phyloP scores from a whole-genome alignment of 495 filamentous ascomycete species.

The Elasticomyces elasticus region DNA sequence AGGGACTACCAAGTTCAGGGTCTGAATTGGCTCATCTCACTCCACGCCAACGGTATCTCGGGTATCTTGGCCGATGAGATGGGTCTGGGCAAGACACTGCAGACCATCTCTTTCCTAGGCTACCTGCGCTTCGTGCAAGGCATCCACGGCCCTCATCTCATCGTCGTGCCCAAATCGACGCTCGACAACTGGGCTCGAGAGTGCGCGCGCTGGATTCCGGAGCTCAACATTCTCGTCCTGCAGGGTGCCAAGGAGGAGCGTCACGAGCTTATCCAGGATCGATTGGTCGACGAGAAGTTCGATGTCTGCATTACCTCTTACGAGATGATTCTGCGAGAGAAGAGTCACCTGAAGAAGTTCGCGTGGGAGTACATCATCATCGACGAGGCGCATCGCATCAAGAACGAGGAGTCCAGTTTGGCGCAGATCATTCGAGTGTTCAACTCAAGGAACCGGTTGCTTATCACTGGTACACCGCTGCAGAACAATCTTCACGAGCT shows the following conservation, averaged over 20 bases:
- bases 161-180: constrained; percentile 93
- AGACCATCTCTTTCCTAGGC: constrained; percentile 84
- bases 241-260: constrained; percentile 95
- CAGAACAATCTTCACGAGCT: constrained; percentile 99
- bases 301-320: constrained; percentile 94
- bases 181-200: constrained; percentile 98
- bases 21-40: constrained; percentile 94
- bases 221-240: constrained; percentile 85
- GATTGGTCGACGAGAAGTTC: constrained; percentile 81
- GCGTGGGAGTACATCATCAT: constrained; percentile 99
- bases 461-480: constrained; percentile 94
- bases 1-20: constrained; percentile 93
- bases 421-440: constrained; percentile 96
- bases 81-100: constrained; percentile 89
- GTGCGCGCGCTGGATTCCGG: constrained; percentile 87
- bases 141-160: constrained; percentile 84
- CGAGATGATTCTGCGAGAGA: constrained; percentile 93
- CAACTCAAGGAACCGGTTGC: constrained; percentile 85
- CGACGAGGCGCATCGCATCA: constrained; percentile 97
- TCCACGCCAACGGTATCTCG: constrained; percentile 97
- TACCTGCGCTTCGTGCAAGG: constrained; percentile 84
- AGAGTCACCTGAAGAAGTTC: constrained; percentile 90
- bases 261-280: constrained; percentile 77
- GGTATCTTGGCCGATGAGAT: constrained; percentile 97
- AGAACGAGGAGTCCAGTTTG: constrained; percentile 96